Conservation (phyloP, 1,284 basidiomycete genomes). For the Cutaneotrichosporon sp. region DNA sequence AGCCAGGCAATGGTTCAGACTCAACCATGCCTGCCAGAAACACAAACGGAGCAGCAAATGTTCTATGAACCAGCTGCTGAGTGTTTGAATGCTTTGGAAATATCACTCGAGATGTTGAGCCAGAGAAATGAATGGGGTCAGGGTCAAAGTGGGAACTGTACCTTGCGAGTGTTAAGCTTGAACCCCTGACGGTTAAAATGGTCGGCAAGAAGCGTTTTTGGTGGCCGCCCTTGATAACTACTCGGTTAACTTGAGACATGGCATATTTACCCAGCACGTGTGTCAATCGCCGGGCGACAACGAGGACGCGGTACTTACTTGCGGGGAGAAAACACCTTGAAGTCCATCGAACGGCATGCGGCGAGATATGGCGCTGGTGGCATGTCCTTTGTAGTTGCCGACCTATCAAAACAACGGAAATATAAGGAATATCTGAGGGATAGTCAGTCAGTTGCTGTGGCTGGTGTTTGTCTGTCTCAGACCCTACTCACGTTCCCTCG, state of each 20-base stretch:
- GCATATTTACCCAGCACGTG: neutral
- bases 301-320: conserved; percentile 31
- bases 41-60: neutral
- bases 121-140: neutral
- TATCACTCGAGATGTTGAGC: neutral
- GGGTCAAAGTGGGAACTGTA: conserved; percentile 16
- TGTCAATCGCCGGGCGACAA: neutral
- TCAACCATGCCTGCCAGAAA: neutral
- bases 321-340: conserved; percentile 46
- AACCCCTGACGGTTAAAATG: conserved; percentile 49
- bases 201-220: conserved; percentile 43
- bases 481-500: conserved; percentile 39
- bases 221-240: conserved; percentile 46
- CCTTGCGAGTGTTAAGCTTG: conserved; percentile 51
- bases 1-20: too few species aligned
- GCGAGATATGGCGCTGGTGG: conserved; percentile 30
- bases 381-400: conserved; percentile 23
- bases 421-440: conserved; percentile 36
- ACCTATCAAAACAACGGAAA: conserved; percentile 43
- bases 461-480: neutral
- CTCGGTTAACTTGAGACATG: neutral
- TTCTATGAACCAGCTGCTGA: neutral
- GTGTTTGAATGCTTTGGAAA: neutral
- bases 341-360: conserved; percentile 32
- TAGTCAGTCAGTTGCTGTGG: neutral